phyloP scores from a whole-genome alignment of 2,329 filamentous ascomycete species.

The Stagonosporopsis vannaccii region DNA sequence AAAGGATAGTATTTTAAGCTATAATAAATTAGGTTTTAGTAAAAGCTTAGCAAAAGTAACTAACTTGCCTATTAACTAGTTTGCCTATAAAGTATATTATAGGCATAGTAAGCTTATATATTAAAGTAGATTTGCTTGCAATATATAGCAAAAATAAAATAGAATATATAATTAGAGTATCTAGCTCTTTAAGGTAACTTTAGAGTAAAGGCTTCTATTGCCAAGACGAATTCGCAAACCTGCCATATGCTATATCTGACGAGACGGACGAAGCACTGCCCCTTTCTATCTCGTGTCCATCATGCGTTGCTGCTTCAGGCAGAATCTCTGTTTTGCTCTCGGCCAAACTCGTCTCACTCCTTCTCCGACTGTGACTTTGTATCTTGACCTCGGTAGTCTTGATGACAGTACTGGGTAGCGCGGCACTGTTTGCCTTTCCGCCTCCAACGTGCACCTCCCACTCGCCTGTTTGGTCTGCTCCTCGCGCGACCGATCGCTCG shows the following conservation, averaged over 20 bases:
- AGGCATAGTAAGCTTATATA: not conserved
- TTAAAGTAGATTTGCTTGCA: not conserved
- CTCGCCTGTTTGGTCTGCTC: slow-evolving; percentile 12
- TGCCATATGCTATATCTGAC: slow-evolving; percentile 21
- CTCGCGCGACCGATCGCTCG: slow-evolving; percentile 17
- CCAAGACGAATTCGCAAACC: slow-evolving; percentile 20
- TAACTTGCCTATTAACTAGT: too few relatives aligned
- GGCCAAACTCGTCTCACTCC: slow-evolving; percentile 20
- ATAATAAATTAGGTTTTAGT: too few relatives aligned
- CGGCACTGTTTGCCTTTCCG: slow-evolving; percentile 14
- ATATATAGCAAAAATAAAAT: too few relatives aligned
- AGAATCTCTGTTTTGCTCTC: slow-evolving; percentile 28
- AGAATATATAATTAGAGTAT: not conserved
- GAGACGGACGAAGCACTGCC: slow-evolving; percentile 23
- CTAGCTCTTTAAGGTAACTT: too few relatives aligned
- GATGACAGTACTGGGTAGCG: slow-evolving; percentile 21
- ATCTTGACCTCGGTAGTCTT: slow-evolving; percentile 33
- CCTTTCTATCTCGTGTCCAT: slow-evolving; percentile 17
- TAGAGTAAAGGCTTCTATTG: slow-evolving; percentile 3
- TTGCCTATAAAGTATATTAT: not conserved
- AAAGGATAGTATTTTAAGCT: too few relatives aligned
- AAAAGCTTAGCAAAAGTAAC: not conserved
- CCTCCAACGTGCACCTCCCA: slow-evolving; percentile 27
- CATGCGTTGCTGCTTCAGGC: slow-evolving; percentile 11
- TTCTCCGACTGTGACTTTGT: slow-evolving; percentile 26